Percentiles rank a stretch among this genome's conserved stretches.
phyloP scores from a whole-genome alignment of 1,284 basidiomycete genomes.

The Ceratobasidium sp. region DNA sequence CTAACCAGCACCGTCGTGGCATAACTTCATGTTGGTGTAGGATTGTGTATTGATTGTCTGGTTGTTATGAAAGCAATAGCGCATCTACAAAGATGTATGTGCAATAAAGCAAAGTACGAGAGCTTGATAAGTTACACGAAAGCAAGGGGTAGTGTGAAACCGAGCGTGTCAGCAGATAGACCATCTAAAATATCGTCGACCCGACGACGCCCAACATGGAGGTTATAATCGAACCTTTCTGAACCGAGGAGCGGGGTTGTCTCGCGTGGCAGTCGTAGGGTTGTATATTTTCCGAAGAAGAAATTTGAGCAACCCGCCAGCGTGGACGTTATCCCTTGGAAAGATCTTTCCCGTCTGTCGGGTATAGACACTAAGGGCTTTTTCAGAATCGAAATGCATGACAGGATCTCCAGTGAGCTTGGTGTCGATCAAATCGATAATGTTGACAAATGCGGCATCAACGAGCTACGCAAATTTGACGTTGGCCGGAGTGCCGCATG shows the following conservation, averaged over 20 bases:
- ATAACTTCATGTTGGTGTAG: background rate
- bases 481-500: no score
- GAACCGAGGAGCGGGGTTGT: background rate
- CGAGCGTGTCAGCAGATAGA: background rate
- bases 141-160: no score
- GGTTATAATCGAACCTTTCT: no score
- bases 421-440: slow-evolving; percentile 29
- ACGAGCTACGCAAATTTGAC: background rate
- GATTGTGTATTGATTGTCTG: background rate
- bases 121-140: background rate
- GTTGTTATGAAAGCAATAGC: background rate
- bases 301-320: slow-evolving; percentile 53
- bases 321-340: slow-evolving; percentile 50
- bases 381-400: slow-evolving; percentile 44
- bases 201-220: no score
- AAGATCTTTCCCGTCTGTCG: slow-evolving; percentile 48
- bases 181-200: no score
- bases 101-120: background rate
- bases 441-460: slow-evolving; percentile 15
- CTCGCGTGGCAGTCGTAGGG: slow-evolving; percentile 56
- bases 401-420: slow-evolving; percentile 17
- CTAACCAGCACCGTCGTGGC: background rate
- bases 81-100: background rate
- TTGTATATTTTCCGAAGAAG: slow-evolving; percentile 52
- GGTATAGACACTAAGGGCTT: slow-evolving; percentile 50